phyloP scores from a whole-genome alignment of 495 filamentous ascomycete genomes.

The Friedmanniomyces simplex region DNA sequence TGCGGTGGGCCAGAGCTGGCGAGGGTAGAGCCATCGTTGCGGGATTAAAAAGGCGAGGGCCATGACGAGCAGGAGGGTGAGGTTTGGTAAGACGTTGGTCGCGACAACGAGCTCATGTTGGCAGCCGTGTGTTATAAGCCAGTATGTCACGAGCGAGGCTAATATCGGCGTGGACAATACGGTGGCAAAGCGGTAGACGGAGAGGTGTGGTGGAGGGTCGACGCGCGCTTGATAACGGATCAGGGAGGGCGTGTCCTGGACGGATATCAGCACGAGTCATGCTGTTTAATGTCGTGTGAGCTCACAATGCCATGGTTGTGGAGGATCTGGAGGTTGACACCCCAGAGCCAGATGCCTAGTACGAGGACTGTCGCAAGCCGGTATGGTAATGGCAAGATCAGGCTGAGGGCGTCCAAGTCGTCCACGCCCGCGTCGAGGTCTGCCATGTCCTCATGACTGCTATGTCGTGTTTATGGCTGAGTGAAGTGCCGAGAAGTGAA shows the following conservation, averaged over 20 bases:
- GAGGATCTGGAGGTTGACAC: conserved; percentile 73
- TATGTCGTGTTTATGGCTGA: neutral
- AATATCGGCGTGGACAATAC: conserved; percentile 59
- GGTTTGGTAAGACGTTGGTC: conserved; percentile 50
- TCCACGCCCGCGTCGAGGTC: conserved; percentile 6
- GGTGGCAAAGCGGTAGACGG: conserved; percentile 72
- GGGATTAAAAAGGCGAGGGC: conserved; percentile 61
- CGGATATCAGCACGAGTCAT: conserved; percentile 16
- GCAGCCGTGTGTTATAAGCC: conserved; percentile 62
- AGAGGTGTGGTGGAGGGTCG: conserved; percentile 48
- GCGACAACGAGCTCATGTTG: neutral
- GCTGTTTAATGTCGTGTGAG: neutral
- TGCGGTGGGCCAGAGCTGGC: conserved; percentile 41
- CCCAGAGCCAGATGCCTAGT: conserved; percentile 86
- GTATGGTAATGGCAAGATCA: conserved; percentile 75
- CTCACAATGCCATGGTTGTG: conserved; percentile 57
- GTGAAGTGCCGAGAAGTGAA: too few species aligned
- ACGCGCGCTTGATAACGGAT: conserved; percentile 68
- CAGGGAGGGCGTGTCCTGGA: conserved; percentile 63
- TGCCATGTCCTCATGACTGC: conserved; percentile 3
- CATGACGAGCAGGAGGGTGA: conserved; percentile 64
- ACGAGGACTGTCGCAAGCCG: conserved; percentile 70
- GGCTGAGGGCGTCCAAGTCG: conserved; percentile 74
- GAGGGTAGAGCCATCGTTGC: conserved; percentile 32
- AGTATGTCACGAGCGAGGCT: conserved; percentile 68